A percentile compares a stretch with the other conserved stretches of the same genome.
Evolutionary conservation across 306 rosid genomes (phyloP).

Genomic region (Ormosia emarginata): DNA sequence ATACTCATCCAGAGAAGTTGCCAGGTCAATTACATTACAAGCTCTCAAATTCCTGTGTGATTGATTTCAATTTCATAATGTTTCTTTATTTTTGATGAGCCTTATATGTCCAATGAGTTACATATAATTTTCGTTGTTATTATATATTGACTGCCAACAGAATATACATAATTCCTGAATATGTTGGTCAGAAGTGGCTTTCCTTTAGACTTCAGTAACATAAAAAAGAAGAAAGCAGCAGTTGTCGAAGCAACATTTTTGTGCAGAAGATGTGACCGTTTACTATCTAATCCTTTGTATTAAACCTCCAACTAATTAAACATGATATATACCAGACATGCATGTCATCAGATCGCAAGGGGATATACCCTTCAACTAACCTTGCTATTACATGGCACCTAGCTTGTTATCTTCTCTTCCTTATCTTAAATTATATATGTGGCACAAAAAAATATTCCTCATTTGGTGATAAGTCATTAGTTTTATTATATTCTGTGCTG

Average conservation of each 20-base stretch:
- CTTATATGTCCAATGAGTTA: not conserved
- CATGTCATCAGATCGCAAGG: not conserved
- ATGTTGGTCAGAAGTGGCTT: not conserved
- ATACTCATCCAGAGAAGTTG: slow-evolving; percentile 72
- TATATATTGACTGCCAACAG: not conserved
- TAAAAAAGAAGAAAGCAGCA: not conserved
- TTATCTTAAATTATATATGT: not conserved
- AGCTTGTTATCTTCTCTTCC: not conserved
- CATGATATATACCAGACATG: not conserved
- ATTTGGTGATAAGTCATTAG: not conserved
- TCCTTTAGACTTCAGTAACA: not conserved
- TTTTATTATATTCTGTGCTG: not conserved
- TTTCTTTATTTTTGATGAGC: not conserved
- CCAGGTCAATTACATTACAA: slow-evolving; percentile 41
- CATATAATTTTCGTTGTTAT: not conserved
- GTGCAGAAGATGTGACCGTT: not conserved
- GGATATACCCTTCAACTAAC: not conserved
- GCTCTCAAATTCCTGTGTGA: not conserved
- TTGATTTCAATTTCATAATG: not conserved
- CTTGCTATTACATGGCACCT: not conserved
- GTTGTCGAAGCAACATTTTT: not conserved
- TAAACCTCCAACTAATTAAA: not conserved
- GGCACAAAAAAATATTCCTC: not conserved
- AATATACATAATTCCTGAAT: not conserved
- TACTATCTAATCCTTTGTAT: not conserved